Evolutionary conservation across 805 yeast species (phyloP).

Genomic region (Wickerhamomyces xylosicus): DNA sequence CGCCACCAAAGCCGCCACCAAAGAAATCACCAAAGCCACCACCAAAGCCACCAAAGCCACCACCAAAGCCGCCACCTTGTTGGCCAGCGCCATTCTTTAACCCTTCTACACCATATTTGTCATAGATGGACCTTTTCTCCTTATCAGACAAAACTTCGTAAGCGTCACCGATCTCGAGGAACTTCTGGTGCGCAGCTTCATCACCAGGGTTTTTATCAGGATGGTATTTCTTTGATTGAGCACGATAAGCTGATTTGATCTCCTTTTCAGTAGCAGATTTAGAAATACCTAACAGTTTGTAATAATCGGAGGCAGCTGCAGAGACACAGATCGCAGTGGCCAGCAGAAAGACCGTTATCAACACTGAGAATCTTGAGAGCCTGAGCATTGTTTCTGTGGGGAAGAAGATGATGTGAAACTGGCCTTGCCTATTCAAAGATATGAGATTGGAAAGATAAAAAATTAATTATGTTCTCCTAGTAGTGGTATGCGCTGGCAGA

Average conservation of each 20-base stretch:
- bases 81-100: conserved; percentile 47
- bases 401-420: no score
- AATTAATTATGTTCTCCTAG: no score
- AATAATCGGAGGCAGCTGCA: conserved; percentile 34
- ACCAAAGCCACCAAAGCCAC: conserved; percentile 30
- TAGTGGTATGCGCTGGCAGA: no score
- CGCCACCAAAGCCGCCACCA: conserved; percentile 44
- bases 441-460: no score
- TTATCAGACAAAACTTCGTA: conserved; percentile 73
- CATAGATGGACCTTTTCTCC: conserved; percentile 61
- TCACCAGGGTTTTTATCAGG: conserved; percentile 89
- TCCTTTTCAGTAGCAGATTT: conserved; percentile 67
- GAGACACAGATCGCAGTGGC: conserved; percentile 3
- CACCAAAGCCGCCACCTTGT: conserved; percentile 27
- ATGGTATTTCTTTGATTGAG: conserved; percentile 75
- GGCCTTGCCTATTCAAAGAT: no score
- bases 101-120: conserved; percentile 70
- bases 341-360: background rate
- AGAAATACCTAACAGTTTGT: conserved; percentile 56
- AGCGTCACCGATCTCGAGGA: conserved; percentile 88
- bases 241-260: conserved; percentile 77
- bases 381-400: no score
- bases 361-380: background rate
- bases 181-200: conserved; percentile 75
- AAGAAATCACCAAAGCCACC: conserved; percentile 50